phyloP scores from a whole-genome alignment of 2,329 filamentous ascomycete genomes.

The Paradendryphiella salina region DNA sequence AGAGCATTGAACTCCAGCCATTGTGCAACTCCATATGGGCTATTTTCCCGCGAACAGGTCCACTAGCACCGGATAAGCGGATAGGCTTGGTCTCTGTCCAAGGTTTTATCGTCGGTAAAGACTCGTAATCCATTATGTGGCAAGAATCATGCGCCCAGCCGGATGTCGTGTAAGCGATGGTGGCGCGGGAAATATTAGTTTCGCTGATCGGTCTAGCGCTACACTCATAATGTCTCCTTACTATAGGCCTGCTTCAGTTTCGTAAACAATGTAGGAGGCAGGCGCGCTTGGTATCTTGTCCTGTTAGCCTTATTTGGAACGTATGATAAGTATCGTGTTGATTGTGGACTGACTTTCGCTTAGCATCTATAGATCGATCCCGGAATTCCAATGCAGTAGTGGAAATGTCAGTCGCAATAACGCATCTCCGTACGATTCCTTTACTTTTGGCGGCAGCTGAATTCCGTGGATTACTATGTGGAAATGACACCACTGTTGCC shows the following conservation, averaged over 20 bases:
- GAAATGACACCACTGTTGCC: neutral
- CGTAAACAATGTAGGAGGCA: neutral
- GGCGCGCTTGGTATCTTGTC: neutral
- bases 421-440: neutral
- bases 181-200: neutral
- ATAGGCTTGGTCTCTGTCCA: neutral
- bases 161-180: slow-evolving; percentile 7
- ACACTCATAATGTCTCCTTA: neutral
- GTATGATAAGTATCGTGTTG: neutral
- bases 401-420: neutral
- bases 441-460: neutral
- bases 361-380: neutral
- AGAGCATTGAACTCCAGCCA: neutral
- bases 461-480: neutral
- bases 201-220: slow-evolving; percentile 1
- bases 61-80: neutral
- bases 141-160: slow-evolving; percentile 2
- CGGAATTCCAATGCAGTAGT: neutral
- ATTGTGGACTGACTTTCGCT: neutral
- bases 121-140: neutral
- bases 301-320: neutral
- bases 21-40: neutral
- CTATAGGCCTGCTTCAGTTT: neutral
- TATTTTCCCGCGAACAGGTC: neutral
- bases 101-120: neutral